Evolutionary conservation across 192 early-diverging fungal genomes (phyloP).

Genomic region (Diversispora eburnea): DNA sequence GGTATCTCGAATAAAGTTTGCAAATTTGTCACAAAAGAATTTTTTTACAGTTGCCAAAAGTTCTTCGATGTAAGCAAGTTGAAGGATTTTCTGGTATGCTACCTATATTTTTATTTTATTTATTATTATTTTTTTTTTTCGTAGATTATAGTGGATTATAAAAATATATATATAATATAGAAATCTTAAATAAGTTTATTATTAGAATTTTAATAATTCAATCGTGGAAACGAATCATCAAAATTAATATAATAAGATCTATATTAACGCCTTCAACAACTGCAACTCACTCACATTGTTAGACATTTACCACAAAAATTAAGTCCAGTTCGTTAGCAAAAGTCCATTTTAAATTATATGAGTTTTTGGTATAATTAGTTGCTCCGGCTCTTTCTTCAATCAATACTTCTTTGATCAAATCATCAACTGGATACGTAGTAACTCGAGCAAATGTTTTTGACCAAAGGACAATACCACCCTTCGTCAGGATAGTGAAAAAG

Average conservation of each 20-base stretch:
- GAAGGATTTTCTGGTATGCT: slow-evolving; percentile 84
- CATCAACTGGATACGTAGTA: slow-evolving; percentile 61
- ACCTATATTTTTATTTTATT: no score
- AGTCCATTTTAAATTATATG: slow-evolving; percentile 73
- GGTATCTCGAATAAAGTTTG: slow-evolving; percentile 26
- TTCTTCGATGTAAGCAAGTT: slow-evolving; percentile 81
- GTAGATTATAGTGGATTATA: not conserved
- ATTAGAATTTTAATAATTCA: not conserved
- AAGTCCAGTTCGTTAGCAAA: slow-evolving; percentile 79
- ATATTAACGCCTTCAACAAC: not conserved
- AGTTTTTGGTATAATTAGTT: slow-evolving; percentile 61
- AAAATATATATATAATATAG: not conserved
- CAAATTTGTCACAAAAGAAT: slow-evolving; percentile 63
- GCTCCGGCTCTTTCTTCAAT: slow-evolving; percentile 67
- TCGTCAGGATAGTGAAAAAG: slow-evolving; percentile 76
- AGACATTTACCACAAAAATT: slow-evolving; percentile 64
- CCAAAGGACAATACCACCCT: slow-evolving; percentile 87
- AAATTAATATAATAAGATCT: not conserved
- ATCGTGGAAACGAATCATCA: not conserved
- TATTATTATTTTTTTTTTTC: not conserved
- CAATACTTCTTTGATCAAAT: slow-evolving; percentile 71
- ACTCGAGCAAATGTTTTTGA: slow-evolving; percentile 62
- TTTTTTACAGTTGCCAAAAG: slow-evolving; percentile 66
- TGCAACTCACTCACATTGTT: slow-evolving; percentile 13
- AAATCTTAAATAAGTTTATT: not conserved